Conservation (phyloP, 2,329 filamentous ascomycete genomes). For the Aspergillus luchuensis region DNA sequence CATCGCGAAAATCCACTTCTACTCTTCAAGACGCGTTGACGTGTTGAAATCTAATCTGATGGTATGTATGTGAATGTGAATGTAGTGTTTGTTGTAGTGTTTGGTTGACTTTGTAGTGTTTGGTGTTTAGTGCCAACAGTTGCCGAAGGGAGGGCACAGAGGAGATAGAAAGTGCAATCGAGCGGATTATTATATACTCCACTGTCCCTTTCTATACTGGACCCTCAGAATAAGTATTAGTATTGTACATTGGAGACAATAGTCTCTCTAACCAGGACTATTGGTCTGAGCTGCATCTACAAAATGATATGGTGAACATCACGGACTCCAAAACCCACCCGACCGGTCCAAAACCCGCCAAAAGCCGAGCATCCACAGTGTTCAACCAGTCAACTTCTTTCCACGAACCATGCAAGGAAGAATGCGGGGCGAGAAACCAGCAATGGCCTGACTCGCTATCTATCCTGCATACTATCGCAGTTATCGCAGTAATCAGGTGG, state of each 20-base stretch:
- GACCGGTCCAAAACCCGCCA: slow-evolving; percentile 14
- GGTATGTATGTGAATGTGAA: not conserved
- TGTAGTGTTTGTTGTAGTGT: not conserved
- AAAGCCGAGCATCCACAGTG: not conserved
- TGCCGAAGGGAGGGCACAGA: not conserved
- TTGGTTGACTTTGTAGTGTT: not conserved
- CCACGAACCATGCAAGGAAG: not conserved
- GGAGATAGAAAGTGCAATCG: no score
- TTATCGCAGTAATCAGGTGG: not conserved
- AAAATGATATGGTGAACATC: not conserved
- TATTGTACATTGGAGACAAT: no score
- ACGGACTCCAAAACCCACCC: not conserved
- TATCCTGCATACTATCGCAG: not conserved
- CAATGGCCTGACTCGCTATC: not conserved
- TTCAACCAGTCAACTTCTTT: not conserved
- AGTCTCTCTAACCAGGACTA: no score
- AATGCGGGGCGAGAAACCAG: not conserved
- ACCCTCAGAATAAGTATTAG: not conserved
- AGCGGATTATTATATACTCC: no score
- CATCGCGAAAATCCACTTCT: not conserved
- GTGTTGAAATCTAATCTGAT: not conserved
- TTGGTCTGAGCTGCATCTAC: not conserved
- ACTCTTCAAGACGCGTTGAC: not conserved
- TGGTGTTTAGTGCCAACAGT: not conserved
- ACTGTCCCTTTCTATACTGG: not conserved